Evolutionary conservation across 495 filamentous ascomycete genomes (phyloP).

Genomic region (Neurospora hispaniola): DNA sequence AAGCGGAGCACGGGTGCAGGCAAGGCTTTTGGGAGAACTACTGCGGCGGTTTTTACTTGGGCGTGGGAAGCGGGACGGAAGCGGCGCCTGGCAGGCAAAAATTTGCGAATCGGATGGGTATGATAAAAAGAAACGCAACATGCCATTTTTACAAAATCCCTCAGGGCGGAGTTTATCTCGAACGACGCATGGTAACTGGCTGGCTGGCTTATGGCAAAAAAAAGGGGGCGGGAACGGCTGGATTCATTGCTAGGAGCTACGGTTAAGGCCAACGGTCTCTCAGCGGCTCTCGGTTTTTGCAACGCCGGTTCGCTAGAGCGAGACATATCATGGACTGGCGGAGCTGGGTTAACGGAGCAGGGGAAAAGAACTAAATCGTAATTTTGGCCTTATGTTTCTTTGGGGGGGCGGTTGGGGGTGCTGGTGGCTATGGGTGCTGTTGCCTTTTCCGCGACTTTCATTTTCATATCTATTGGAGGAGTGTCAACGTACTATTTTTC

Average conservation of each 20-base stretch:
- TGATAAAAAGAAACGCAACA: slow-evolving; percentile 30
- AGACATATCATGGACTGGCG: background rate
- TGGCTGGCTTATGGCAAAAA: slow-evolving; percentile 12
- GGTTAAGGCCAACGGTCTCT: background rate
- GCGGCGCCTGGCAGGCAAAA: slow-evolving; percentile 21
- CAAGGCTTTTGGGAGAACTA: slow-evolving; percentile 23
- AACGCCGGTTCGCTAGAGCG: background rate
- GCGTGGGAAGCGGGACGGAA: slow-evolving; percentile 8
- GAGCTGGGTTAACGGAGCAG: background rate
- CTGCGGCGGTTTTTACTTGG: slow-evolving; percentile 11
- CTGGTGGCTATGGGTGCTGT: background rate
- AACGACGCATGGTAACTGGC: slow-evolving; percentile 27
- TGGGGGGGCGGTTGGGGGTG: background rate
- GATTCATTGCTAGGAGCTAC: background rate
- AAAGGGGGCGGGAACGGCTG: background rate
- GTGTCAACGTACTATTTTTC: background rate
- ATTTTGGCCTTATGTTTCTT: background rate
- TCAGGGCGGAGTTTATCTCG: slow-evolving; percentile 27
- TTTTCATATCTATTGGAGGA: background rate
- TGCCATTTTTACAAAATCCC: slow-evolving; percentile 23
- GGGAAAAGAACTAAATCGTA: slow-evolving; percentile 1
- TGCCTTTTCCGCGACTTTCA: background rate
- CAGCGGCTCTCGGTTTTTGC: background rate
- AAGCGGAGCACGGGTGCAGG: slow-evolving; percentile 11
- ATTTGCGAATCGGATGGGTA: slow-evolving; percentile 28